Evolutionary conservation across 2,329 filamentous ascomycete species (phyloP), one percentile per base, ranked within the genome.

Genomic region (Aspergillus sp.): DNA sequence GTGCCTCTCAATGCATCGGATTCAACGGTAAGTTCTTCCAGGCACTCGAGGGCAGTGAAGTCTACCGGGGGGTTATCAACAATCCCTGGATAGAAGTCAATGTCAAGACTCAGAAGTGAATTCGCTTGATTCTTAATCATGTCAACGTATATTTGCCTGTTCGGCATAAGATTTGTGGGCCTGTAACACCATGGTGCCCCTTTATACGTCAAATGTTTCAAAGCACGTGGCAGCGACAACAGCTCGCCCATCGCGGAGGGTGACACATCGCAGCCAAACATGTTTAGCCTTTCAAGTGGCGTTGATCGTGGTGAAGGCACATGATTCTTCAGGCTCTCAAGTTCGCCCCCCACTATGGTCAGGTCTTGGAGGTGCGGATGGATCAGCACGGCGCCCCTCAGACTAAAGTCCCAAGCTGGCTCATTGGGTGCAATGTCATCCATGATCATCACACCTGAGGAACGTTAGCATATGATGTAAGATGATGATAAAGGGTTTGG

Each of bases 1-100:
- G 41, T 23, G 1, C 51, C 51, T 23, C 57, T 48, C 6, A 59
- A 17, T 41, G 27, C 57, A 4, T 13, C 11, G 11, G 58, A 27
- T n/a, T 60, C 42, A 13, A 60, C 39, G 7, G 52, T 56, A 15
- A 60, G 58, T n/a, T 60, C 36, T 23, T 54, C 32, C 17, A 56
- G 52, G 15, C 25, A 6, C 3, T 11, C n/a, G 23, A 60, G 42
- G 7, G n/a, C 19, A 5, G 21, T 44, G 13, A 59, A 51, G 21
- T 59, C 47, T 19, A 59, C 21, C 13, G 58, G 17, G 5, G 52
- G 58, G 6, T 48, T 25, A 2, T 51, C 11, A 0, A 17, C 8
- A 7, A 3, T 8, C 3, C 38, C 25, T 25, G 39, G 39, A 30
- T 42, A 50, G 25, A 59, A 56, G 17, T 59, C 58, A 19, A 51